Evolutionary conservation across 352 stramenopile genomes (phyloP), one percentile per base, ranked within the genome.

Genomic region (Pythium diclinum): DNA sequence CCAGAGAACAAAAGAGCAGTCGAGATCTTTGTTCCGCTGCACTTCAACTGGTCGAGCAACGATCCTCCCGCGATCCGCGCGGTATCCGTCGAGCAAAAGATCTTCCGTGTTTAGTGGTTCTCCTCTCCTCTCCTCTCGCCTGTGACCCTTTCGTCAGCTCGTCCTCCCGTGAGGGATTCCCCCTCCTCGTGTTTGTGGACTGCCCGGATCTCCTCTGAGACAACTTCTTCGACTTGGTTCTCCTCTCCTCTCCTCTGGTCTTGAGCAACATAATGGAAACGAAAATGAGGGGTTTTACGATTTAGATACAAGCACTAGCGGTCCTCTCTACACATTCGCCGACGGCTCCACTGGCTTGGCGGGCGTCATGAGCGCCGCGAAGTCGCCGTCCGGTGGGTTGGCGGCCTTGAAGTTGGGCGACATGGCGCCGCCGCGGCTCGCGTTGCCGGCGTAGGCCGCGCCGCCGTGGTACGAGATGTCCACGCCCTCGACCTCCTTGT

Each of bases 381-480:
- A 79, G 56, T 79, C 72, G 16, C 49, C 52, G 32, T 68, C 53
- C 4, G 72, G 72, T 36, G 72, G 72, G 51, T 79, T 73, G 9
- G 73, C 70, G 19, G 62, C 66, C 61, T 74, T 76, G 63, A 78
- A 69, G 36, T 71, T 68, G 16, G 69, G 62, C 52, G 59, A 75
- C 36, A 63, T 57, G 25, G 59, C 30, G 32, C 67, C 56, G n/a
- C 52, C 65, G n/a, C 72, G 71, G 61, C 77, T 69, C 3, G 66
- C 52, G 48, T 64, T 82, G 68, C 77, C 75, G 53, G 85, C 77
- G 61, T 93, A 93, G 1, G 82, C 85, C 11, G 75, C 70, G 13
- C 83, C 85, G 25, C 83, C 85, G 65, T 92, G 85, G 67, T 92
- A 90, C 34, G 81, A 85, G 11, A 92, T 65, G 61, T 94, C 85